Conservation (phyloP, 202 grass and related monocot genomes). For the Carex sylvatica region DNA sequence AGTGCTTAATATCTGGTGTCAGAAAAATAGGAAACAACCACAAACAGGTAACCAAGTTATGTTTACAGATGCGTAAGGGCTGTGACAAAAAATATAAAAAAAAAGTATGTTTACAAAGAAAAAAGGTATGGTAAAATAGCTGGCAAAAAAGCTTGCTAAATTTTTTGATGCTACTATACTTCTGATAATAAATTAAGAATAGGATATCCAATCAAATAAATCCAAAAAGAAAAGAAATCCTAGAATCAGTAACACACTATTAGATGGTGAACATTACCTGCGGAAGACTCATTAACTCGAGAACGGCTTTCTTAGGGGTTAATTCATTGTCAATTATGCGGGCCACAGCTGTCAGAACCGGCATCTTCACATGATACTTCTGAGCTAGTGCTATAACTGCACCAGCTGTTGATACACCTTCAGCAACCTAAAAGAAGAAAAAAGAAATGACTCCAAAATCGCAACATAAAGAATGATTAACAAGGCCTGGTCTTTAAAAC, state of each 20-base stretch:
- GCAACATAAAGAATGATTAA: background rate
- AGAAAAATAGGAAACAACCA: background rate
- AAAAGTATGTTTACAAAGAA: conserved; percentile 8
- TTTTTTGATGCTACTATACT: background rate
- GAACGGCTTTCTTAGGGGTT: conserved; percentile 79
- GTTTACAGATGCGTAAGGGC: too few relatives aligned
- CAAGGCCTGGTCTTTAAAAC: background rate
- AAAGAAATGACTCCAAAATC: background rate
- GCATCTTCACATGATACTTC: conserved; percentile 96
- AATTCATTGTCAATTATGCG: conserved; percentile 92
- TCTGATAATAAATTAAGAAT: background rate
- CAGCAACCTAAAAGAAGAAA: conserved; percentile 60
- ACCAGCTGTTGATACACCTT: conserved; percentile 91
- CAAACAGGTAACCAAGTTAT: background rate
- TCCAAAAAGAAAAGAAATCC: background rate
- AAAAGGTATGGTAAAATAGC: background rate
- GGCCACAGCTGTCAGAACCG: conserved; percentile 89
- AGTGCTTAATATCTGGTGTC: background rate
- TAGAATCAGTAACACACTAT: conserved; percentile 22
- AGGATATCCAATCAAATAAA: background rate
- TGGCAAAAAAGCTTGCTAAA: background rate
- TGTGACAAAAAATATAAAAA: too few relatives aligned
- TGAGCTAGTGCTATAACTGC: conserved; percentile 91
- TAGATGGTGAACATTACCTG: conserved; percentile 43
- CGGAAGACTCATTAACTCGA: conserved; percentile 95